A percentile compares a stretch with the other conserved stretches of the same genome.
phyloP scores from a whole-genome alignment of 2,329 filamentous ascomycete genomes.

The Sclerotinia minor region DNA sequence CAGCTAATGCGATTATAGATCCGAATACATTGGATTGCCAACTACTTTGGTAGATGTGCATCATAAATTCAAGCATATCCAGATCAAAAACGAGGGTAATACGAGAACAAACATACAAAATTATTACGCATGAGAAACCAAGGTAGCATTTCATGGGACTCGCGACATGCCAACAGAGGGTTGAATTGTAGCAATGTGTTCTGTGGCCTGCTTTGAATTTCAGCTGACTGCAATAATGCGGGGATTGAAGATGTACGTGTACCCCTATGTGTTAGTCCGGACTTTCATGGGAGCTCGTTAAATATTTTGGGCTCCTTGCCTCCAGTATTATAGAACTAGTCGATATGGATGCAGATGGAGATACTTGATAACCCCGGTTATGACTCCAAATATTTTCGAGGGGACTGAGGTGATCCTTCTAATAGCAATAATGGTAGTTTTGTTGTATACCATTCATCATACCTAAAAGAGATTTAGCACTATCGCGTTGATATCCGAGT shows the following conservation, averaged over 20 bases:
- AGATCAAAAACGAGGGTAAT: too few species aligned
- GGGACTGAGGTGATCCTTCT: too few species aligned
- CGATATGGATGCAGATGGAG: not conserved
- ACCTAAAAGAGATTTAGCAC: not conserved
- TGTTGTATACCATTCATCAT: not conserved
- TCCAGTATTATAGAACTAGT: not conserved
- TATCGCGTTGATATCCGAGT: not conserved
- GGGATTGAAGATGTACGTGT: not conserved
- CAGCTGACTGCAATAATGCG: not conserved
- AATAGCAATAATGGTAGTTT: too few species aligned
- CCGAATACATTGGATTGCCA: too few species aligned
- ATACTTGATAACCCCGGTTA: not conserved
- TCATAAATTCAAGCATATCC: too few species aligned
- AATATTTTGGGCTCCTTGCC: not conserved
- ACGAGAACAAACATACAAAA: too few species aligned
- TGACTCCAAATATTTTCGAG: not conserved
- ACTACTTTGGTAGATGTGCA: too few species aligned
- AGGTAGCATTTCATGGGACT: not conserved
- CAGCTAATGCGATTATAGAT: too few species aligned
- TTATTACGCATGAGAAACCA: not conserved
- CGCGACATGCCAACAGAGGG: not conserved
- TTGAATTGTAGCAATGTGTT: not conserved
- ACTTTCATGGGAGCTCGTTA: not conserved
- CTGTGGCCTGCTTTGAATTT: too few species aligned
- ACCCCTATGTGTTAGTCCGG: not conserved